Base-by-base conservation (phyloP, 176 grass and related monocot genomes). In the Areca catechu region DNA sequence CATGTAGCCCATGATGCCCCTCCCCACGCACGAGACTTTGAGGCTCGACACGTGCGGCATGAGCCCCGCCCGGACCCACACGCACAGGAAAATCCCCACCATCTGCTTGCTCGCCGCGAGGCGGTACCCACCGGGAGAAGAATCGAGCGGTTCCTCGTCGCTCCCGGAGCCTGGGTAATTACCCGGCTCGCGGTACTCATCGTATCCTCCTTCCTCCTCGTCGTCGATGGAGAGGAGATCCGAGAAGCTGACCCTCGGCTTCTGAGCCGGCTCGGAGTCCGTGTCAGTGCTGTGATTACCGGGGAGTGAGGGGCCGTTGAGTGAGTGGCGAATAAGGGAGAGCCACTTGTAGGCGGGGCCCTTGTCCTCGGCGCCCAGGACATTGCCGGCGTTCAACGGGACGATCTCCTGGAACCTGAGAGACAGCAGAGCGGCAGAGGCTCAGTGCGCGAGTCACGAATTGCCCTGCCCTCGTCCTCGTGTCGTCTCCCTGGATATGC, bases 1-100 rank as follows among this genome's bases (percentile, higher is more conserved):
- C 92, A 90, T 90, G 86, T 84, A 90, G 0, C 92, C 92, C 92
- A 97, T 88, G 64, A 97, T 79, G 37, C 92, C 92, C 74, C 74
- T 69, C 6, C 92, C 72, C 7, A 97, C 80, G 10, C 78, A 85
- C 0, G 92, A 88, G 20, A 90, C 83, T 49, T 74, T 64, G 21
- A 97, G 61, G 20, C 69, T 18, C 3, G 61, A 53, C 62, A 97
- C 68, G 14, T 53, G 67, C 16, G 49, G 71, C 53, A 82, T 48
- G 15, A 91, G 49, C 30, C 81, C 86, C 1, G 24, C 67, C 5
- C 78, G 75, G 27, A 85, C 64, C 92, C 92, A 97, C 54, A 97
- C 80, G 60, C 92, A 90, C 61, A 97, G 76, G 76, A 97, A 87
- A 22, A 97, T 75, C 18, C 92, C 92, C 0, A 97, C 86, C 92